Conservation (phyloP, 805 yeast species). For the Osmozyma mogii region DNA sequence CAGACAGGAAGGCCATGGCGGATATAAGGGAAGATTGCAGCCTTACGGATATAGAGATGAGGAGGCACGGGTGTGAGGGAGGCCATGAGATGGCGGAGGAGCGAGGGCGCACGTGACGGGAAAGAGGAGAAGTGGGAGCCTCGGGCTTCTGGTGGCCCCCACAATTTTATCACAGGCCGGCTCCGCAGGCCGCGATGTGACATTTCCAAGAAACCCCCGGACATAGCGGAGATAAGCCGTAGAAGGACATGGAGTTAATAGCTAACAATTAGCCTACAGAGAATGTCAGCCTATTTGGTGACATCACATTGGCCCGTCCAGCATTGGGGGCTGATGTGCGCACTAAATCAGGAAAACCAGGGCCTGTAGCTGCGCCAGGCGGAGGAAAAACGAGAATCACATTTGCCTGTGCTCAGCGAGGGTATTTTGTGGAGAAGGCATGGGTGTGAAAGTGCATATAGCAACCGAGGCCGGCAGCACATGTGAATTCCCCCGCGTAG, state of each 20-base stretch:
- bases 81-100: neutral
- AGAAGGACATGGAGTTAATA: no score
- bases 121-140: neutral
- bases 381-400: no score
- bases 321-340: neutral
- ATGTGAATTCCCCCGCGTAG: slow-evolving; percentile 7
- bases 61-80: slow-evolving; percentile 2
- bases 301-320: neutral
- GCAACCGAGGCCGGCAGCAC: slow-evolving; percentile 5
- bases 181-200: neutral
- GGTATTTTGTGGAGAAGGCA: slow-evolving; percentile 6
- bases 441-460: slow-evolving; percentile 4
- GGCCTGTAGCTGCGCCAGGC: neutral
- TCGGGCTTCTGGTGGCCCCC: no score
- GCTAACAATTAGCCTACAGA: no score
- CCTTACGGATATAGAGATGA: neutral
- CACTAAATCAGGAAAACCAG: neutral
- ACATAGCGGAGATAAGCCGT: neutral
- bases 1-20: slow-evolving; percentile 15
- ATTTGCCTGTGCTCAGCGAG: neutral
- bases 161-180: neutral
- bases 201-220: neutral
- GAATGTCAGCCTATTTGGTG: neutral
- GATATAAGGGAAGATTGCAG: neutral
- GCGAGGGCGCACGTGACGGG: neutral